Evolutionary conservation across 257 asterid species (phyloP).

Genomic region (Coffea eugenioides): DNA sequence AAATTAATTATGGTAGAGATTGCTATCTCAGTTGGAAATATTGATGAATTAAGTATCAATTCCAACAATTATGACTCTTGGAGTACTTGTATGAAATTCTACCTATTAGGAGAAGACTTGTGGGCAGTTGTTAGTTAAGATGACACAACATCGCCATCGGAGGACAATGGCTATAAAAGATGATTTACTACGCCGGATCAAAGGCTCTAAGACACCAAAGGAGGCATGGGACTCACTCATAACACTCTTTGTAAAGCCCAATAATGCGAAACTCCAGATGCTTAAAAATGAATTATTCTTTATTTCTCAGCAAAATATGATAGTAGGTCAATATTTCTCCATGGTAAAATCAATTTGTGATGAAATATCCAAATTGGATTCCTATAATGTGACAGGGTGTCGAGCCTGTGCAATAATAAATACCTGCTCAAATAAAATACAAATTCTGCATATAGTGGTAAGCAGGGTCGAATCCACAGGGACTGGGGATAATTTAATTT

Average conservation of each 20-base stretch:
- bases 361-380: background rate
- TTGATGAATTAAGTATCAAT: background rate
- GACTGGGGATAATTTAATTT: too few species aligned
- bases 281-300: background rate
- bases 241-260: background rate
- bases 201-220: background rate
- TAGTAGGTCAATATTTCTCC: background rate
- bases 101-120: too few species aligned
- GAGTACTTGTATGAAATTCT: background rate
- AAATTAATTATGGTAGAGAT: background rate
- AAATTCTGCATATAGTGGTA: too few species aligned
- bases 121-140: too few species aligned
- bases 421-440: too few species aligned
- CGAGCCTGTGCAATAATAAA: too few species aligned
- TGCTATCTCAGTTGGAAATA: background rate
- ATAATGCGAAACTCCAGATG: background rate
- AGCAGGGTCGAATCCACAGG: too few species aligned
- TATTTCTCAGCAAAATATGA: background rate
- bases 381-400: background rate
- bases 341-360: background rate
- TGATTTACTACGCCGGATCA: background rate
- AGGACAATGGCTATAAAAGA: background rate
- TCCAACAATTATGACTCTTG: background rate
- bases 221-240: slow-evolving; percentile 1
- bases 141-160: background rate